Evolutionary conservation across 495 filamentous ascomycete species (phyloP).

Genomic region (Opeltia flavorubescens): DNA sequence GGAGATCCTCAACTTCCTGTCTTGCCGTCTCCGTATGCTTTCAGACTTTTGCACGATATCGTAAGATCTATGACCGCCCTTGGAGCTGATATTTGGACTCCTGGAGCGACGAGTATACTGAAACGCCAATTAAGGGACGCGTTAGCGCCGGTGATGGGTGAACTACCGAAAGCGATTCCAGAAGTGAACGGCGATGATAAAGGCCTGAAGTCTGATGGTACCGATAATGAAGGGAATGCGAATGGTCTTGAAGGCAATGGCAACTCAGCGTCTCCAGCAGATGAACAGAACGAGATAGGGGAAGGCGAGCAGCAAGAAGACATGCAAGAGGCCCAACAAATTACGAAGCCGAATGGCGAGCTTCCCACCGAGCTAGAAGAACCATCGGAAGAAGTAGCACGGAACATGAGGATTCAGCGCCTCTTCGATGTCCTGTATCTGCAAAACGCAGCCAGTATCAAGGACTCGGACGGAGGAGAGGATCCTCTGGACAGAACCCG

Average conservation of each 20-base stretch:
- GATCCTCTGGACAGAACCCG: conserved; percentile 13
- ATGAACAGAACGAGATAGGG: background rate
- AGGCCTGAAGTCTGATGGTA: background rate
- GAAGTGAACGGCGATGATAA: background rate
- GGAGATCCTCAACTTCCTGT: conserved; percentile 58
- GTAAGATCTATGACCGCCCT: conserved; percentile 48
- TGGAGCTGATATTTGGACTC: conserved; percentile 77
- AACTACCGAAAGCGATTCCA: background rate
- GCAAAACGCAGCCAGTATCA: conserved; percentile 26
- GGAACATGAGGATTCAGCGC: conserved; percentile 52
- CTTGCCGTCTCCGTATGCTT: conserved; percentile 67
- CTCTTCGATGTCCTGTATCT: conserved; percentile 69
- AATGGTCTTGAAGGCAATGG: conserved; percentile 1
- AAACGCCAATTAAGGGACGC: conserved; percentile 39
- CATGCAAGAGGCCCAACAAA: background rate
- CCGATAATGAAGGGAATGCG: background rate
- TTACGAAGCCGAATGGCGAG: conserved; percentile 3
- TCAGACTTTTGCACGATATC: conserved; percentile 57
- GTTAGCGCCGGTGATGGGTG: conserved; percentile 17
- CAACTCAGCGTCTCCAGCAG: no score
- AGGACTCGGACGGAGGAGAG: conserved; percentile 11
- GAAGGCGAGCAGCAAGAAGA: background rate
- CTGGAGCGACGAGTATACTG: conserved; percentile 45
- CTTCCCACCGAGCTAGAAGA: conserved; percentile 3
- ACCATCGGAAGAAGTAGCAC: conserved; percentile 19